phyloP scores from a whole-genome alignment of 1,139 yeast species.

The Magnusiomyces magnusii region DNA sequence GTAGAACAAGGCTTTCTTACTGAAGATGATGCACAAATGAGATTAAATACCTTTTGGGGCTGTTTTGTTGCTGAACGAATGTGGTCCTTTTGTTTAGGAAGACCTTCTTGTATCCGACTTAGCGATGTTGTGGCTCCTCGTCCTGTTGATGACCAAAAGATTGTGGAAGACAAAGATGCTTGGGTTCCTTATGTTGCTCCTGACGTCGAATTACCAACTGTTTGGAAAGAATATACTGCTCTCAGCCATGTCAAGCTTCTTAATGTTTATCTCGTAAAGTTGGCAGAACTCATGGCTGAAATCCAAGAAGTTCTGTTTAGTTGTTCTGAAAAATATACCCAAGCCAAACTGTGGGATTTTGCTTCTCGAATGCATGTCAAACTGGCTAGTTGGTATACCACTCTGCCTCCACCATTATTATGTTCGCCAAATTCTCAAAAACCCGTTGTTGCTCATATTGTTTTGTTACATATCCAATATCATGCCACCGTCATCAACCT shows the following conservation, averaged over 20 bases:
- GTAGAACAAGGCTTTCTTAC: constrained; percentile 19
- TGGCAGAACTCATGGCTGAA: constrained; percentile 15
- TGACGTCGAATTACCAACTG: constrained; percentile 8
- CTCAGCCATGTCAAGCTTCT: constrained; percentile 9
- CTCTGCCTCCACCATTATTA: constrained; percentile 20
- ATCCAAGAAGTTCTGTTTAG: constrained; percentile 17
- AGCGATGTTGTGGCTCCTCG: constrained; percentile 20
- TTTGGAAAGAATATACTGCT: constrained; percentile 16
- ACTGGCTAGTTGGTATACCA: constrained; percentile 21
- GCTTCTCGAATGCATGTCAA: constrained; percentile 18
- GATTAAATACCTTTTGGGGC: constrained; percentile 26
- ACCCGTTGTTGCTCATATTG: constrained; percentile 19
- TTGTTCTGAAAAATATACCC: constrained; percentile 11
- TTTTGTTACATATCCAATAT: constrained; percentile 22
- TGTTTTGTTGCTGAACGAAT: constrained; percentile 24
- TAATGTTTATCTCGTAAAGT: constrained; percentile 10
- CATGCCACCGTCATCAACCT: constrained; percentile 21
- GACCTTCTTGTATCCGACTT: constrained; percentile 23
- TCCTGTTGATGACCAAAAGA: constrained; percentile 13
- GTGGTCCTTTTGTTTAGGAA: constrained; percentile 25
- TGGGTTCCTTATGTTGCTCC: constrained; percentile 16
- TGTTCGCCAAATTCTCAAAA: constrained; percentile 16
- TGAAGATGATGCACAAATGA: constrained; percentile 21
- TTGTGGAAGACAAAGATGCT: constrained; percentile 7
- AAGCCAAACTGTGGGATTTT: constrained; percentile 11